phyloP scores from a whole-genome alignment of 23 red algal species.

The Chondrus crispus region DNA sequence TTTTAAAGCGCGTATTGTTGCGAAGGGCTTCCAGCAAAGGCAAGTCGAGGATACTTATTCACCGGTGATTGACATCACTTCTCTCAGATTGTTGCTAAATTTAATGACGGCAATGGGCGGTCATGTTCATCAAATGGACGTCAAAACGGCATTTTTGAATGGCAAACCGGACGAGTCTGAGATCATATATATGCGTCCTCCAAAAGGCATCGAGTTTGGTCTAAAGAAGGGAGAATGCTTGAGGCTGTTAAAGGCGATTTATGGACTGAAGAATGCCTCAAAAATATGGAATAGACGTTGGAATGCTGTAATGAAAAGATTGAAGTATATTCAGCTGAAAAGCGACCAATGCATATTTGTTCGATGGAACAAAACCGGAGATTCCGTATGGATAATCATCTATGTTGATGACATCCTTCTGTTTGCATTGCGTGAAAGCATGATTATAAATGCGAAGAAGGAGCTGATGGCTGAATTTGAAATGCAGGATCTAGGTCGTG shows the following conservation, averaged over 20 bases:
- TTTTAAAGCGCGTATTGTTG: neutral
- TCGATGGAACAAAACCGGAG: neutral
- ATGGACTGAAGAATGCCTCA: neutral
- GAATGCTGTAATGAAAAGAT: neutral
- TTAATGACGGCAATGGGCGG: neutral
- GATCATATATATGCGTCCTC: neutral
- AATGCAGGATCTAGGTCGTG: neutral
- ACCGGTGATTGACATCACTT: constrained; percentile 1
- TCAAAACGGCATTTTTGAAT: neutral
- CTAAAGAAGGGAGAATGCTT: neutral
- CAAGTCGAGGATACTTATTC: neutral
- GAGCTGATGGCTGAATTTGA: neutral
- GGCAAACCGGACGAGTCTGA: too few species aligned
- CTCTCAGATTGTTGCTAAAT: neutral
- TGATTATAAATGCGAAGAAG: neutral
- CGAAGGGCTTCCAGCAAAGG: neutral
- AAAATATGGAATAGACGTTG: neutral
- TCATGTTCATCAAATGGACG: neutral
- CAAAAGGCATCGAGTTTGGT: neutral
- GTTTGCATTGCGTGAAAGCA: neutral
- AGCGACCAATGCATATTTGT: neutral
- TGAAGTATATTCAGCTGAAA: neutral
- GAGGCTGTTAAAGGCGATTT: neutral
- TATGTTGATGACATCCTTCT: neutral
- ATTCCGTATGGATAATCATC: neutral